These are phyloP conservation scores for Henckelia pumila DNA, from an alignment of 257 asterid genomes.

Conservation along the genomic window DNA sequence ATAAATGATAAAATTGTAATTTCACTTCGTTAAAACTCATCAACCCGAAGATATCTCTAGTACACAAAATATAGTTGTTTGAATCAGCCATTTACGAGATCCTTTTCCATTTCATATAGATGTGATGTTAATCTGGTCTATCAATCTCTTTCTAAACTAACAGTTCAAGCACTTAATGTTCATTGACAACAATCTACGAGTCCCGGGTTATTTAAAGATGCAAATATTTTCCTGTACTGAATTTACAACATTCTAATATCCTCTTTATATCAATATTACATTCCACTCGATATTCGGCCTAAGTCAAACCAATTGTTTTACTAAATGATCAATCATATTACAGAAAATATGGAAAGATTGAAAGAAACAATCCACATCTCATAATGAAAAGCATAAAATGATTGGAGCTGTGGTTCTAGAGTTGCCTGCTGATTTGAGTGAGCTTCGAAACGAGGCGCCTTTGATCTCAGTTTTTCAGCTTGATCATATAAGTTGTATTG, in stretches of 20 bases:
- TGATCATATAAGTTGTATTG: slow-evolving; percentile 77
- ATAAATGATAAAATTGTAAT: not conserved
- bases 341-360: not conserved
- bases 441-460: slow-evolving; percentile 77
- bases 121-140: not conserved
- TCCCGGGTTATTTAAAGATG: not conserved
- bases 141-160: not conserved
- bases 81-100: not conserved
- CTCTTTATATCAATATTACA: slow-evolving; percentile 3
- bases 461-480: slow-evolving; percentile 81
- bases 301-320: slow-evolving; percentile 18
- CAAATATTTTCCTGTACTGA: not conserved
- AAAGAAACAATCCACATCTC: not conserved
- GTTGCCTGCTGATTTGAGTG: slow-evolving; percentile 78
- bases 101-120: not conserved
- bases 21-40: too few relatives aligned
- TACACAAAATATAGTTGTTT: not conserved
- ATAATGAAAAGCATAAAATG: slow-evolving; percentile 11
- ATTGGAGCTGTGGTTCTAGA: slow-evolving; percentile 14
- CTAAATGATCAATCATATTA: not conserved
- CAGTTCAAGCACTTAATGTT: not conserved
- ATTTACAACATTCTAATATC: not conserved
- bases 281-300: slow-evolving; percentile 2
- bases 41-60: too few relatives aligned
- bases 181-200: not conserved